Conservation (phyloP, 2,329 filamentous ascomycete genomes). For the Coniella vitis region DNA sequence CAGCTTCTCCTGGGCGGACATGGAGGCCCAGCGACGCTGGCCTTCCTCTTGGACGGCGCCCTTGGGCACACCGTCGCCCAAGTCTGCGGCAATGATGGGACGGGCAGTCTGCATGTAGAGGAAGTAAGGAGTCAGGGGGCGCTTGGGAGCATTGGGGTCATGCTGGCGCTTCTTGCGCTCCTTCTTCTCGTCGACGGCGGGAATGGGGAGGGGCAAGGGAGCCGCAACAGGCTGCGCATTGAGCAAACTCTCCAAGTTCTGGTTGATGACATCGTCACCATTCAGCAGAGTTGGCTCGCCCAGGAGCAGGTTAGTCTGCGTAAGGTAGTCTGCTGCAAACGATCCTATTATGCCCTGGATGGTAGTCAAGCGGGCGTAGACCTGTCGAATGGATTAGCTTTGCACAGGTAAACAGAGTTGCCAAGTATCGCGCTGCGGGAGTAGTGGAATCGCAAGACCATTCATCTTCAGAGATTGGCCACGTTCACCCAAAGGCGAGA, state of each 20-base stretch:
- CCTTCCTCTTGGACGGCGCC: constrained; percentile 85
- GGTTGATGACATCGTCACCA: constrained; percentile 31
- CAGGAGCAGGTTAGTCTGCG: constrained; percentile 79
- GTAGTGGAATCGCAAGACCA: too few species aligned
- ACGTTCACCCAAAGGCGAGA: too few species aligned
- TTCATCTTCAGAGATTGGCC: too few species aligned
- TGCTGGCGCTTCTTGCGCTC: constrained; percentile 82
- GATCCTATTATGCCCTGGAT: constrained; percentile 74
- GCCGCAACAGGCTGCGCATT: constrained; percentile 38
- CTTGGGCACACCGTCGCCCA: constrained; percentile 69
- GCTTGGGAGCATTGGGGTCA: constrained; percentile 92
- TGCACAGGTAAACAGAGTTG: not conserved
- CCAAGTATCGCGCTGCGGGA: not conserved
- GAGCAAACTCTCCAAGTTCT: constrained; percentile 45
- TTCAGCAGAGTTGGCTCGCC: constrained; percentile 50
- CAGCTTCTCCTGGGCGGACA: constrained; percentile 66
- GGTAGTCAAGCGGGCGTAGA: constrained; percentile 69
- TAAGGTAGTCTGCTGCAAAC: constrained; percentile 76
- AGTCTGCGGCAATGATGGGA: constrained; percentile 70
- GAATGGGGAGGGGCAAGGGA: constrained; percentile 31
- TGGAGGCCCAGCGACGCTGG: constrained; percentile 75
- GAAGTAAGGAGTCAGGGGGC: constrained; percentile 90
- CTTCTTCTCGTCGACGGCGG: constrained; percentile 63
- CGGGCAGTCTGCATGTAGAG: constrained; percentile 87
- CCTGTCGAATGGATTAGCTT: constrained; percentile 37